Evolutionary conservation across 2,329 filamentous ascomycete species (phyloP), one percentile per base, ranked within the genome.

Genomic region (Xylaria arbuscula): DNA sequence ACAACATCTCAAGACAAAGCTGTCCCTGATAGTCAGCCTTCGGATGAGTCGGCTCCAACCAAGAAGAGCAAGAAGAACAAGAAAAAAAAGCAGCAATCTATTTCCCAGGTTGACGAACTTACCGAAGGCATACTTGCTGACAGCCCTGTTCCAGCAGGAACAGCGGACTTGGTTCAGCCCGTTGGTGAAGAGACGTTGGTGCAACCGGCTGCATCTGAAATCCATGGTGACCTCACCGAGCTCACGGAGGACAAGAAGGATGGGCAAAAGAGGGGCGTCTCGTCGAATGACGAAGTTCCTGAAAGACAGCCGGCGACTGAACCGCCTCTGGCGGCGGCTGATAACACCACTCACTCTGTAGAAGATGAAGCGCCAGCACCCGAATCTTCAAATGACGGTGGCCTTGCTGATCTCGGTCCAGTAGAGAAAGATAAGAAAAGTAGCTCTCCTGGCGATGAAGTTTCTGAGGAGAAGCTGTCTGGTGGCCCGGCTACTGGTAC

Each of bases 41-140:
- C 56, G 19, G 64, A 71, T 50, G 71, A 73, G 19, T 36, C 34
- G 13, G 59, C 58, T 1, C 48, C 69, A 56, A 47, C 42, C 22
- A 64, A 69, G 15, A 62, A 69, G 5, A 73, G 70, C 56, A 77
- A 76, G 60, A 73, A 75, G 62, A 78, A 78, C 66, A 79, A 79
- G 66, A 77, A 77, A 64, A 78, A 76, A 60, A 78, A 79, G 62
- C 70, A 63, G 54, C 64, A 51, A 6, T 47, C 38, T 34, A 55
- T 62, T 15, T 57, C 64, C 59, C 50, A 34, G 34, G 22, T 13
- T 19, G 42, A 63, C 15, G 59, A 64, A 19, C 32, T 61, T 11
- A 22, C 56, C 3, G n/a, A 50, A 50, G 57, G 66, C 22, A 36
- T 45, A 5, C n/a, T 17, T 6, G 22, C 48, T 19, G 56, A 58